Percentiles rank a stretch among this genome's conserved stretches.
These are phyloP conservation scores for Wallacemonas sp. DNA, from an alignment of 208 protist genomes.

Conservation along the genomic window DNA sequence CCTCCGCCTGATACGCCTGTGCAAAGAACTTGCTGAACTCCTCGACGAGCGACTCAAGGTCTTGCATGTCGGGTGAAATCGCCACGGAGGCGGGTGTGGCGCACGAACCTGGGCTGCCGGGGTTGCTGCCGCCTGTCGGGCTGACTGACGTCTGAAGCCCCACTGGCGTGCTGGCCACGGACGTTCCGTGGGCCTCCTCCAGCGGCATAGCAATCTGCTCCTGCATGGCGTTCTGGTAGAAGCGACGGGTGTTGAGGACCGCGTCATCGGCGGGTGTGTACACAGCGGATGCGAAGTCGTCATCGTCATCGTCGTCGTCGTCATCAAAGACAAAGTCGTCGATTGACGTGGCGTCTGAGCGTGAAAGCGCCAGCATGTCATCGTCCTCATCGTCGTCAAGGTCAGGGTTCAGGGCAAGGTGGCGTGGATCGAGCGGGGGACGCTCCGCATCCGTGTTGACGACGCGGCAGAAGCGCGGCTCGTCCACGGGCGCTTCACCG, in stretches of 20 bases:
- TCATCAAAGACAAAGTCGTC: constrained; percentile 44
- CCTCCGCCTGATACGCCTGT: constrained; percentile 26
- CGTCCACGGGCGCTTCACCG: not conserved
- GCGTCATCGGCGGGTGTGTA: constrained; percentile 4
- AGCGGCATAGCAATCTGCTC: constrained; percentile 27
- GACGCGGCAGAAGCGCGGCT: not conserved
- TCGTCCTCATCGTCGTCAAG: constrained; percentile 30
- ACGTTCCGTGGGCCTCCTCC: constrained; percentile 8
- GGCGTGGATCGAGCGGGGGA: constrained; percentile 3
- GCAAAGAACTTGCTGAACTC: constrained; percentile 67
- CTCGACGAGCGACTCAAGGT: constrained; percentile 68
- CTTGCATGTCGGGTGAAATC: constrained; percentile 53
- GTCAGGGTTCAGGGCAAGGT: constrained; percentile 6
- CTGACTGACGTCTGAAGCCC: not conserved
- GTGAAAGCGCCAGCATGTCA: constrained; percentile 18
- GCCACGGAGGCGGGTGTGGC: not conserved
- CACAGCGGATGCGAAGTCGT: not conserved
- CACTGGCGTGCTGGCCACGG: not conserved
- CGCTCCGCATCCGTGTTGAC: not conserved
- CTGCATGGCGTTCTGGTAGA: constrained; percentile 40
- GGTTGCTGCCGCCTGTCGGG: not conserved
- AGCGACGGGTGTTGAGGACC: constrained; percentile 12
- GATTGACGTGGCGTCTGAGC: constrained; percentile 22
- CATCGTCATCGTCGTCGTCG: constrained; percentile 6
- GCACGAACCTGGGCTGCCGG: not conserved